Evolutionary conservation across 352 stramenopile genomes (phyloP).

Genomic region (Phytophthora macrochlamydospora): DNA sequence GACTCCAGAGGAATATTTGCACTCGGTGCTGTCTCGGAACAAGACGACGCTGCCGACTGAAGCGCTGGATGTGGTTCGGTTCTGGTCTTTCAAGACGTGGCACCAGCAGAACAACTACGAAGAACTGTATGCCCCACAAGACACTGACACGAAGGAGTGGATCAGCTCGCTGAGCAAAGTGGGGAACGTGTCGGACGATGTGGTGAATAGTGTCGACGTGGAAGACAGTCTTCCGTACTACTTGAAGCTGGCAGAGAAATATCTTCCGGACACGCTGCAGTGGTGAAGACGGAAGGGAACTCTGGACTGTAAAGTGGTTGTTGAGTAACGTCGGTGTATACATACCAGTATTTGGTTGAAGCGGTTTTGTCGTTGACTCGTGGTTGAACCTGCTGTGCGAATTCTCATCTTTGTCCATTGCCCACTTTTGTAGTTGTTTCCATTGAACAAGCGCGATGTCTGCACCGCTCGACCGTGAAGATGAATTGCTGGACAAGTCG

Average conservation of each 20-base stretch:
- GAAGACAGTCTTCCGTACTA: slow-evolving; percentile 69
- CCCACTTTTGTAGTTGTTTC: no score
- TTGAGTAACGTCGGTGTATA: not conserved
- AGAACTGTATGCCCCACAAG: slow-evolving; percentile 46
- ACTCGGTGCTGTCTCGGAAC: slow-evolving; percentile 68
- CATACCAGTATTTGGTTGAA: not conserved
- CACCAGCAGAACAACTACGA: slow-evolving; percentile 60
- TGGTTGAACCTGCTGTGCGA: slow-evolving; percentile 7
- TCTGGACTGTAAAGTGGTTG: slow-evolving; percentile 3
- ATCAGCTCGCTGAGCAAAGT: slow-evolving; percentile 51
- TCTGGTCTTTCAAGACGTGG: slow-evolving; percentile 82
- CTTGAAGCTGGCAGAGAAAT: slow-evolving; percentile 69
- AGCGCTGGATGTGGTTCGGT: slow-evolving; percentile 64
- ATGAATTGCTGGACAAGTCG: not conserved
- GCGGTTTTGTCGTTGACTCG: slow-evolving; percentile 4
- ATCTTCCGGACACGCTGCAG: slow-evolving; percentile 65
- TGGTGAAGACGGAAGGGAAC: slow-evolving; percentile 50
- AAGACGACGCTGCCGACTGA: slow-evolving; percentile 64
- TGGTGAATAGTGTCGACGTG: slow-evolving; percentile 43
- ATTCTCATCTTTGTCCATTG: not conserved
- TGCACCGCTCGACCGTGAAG: not conserved
- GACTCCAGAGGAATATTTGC: slow-evolving; percentile 84
- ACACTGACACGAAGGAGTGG: slow-evolving; percentile 75
- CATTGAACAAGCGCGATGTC: not conserved
- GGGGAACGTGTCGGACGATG: slow-evolving; percentile 41